Base-by-base conservation (phyloP, 2,329 filamentous ascomycete species). In the Aulographum hederae region DNA sequence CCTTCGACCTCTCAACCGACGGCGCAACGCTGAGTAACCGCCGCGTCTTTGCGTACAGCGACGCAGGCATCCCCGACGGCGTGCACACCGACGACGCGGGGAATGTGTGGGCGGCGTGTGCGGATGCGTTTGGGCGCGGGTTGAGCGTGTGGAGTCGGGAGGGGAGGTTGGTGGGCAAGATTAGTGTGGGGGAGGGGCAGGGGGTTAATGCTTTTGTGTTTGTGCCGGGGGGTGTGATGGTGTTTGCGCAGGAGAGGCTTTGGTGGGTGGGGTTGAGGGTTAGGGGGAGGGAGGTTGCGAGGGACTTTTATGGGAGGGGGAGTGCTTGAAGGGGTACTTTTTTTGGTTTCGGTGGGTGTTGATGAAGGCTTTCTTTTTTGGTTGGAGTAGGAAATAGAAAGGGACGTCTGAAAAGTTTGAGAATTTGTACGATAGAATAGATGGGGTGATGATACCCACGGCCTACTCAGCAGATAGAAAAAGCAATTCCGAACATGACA, bases 1-100 rank as follows among this genome's bases (percentile, higher is more conserved):
- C 53, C 0, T 61, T 50, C 31, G 54, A 60, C 28, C 37, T 60
- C 16, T 46, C 47, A 1, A n/a, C 8, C 8, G 47, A 53, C 35
- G 41, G 42, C 16, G 54, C 51, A 39, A 37, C 42, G 2, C 33
- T 61, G 28, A 32, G 40, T 10, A 51, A 53, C 32, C 40, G 55
- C 1, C 39, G 48, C 34, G 56, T 61, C 0, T 77, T 78, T 41
- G 69, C 72, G 0, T 72, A 62, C 37, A 52, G 57, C 2, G 57
- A 63, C 29, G 44, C 55, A 2, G 64, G 67, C 2, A 52, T 69
- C 2, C 69, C 72, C 0, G 73, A 78, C 38, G 73, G 73, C 6
- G 50, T 67, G 37, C 63, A 65, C 38, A 56, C 58, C 26, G 67
- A 71, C 39, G 53, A 52, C 1, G 40, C 58, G 3, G 67, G 67